Percentiles rank a stretch among this genome's conserved stretches.
phyloP scores from a whole-genome alignment of 2,329 filamentous ascomycete genomes.

The Xylaria sp. region DNA sequence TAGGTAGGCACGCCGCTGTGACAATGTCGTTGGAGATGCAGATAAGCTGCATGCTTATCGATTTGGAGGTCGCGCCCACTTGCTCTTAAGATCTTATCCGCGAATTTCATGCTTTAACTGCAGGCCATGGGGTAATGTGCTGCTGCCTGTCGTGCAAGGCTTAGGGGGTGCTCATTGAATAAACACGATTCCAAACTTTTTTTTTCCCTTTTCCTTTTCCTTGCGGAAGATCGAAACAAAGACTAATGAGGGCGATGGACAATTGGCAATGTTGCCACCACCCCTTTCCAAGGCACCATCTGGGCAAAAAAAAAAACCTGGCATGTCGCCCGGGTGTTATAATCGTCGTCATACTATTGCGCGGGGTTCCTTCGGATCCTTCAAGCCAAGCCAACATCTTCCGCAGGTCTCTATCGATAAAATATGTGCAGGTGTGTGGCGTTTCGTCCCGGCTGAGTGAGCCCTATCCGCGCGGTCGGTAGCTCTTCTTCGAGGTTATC shows the following conservation, averaged over 20 bases:
- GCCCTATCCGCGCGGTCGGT: neutral
- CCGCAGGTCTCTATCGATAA: conserved; percentile 20
- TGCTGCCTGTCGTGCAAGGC: neutral
- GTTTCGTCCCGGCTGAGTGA: neutral
- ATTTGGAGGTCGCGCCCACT: neutral
- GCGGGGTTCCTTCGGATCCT: conserved; percentile 25
- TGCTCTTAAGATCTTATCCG: neutral
- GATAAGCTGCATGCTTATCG: neutral
- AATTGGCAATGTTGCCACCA: conserved; percentile 7
- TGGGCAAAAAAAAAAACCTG: conserved; percentile 4
- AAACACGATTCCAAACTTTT: neutral
- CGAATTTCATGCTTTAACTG: neutral
- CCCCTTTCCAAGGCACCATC: conserved; percentile 4
- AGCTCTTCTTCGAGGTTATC: neutral
- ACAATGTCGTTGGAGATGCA: neutral
- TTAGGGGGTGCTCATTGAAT: neutral
- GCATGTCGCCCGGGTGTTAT: conserved; percentile 15
- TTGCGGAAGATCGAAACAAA: neutral
- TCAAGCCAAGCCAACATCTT: conserved; percentile 13
- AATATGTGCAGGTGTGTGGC: neutral
- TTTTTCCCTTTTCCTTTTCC: no score
- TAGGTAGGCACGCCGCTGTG: neutral
- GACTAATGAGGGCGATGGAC: neutral
- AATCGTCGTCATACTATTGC: conserved; percentile 31
- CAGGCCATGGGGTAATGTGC: neutral